Base-by-base conservation (phyloP, 306 rosid species). In the Trifolium pratense region DNA sequence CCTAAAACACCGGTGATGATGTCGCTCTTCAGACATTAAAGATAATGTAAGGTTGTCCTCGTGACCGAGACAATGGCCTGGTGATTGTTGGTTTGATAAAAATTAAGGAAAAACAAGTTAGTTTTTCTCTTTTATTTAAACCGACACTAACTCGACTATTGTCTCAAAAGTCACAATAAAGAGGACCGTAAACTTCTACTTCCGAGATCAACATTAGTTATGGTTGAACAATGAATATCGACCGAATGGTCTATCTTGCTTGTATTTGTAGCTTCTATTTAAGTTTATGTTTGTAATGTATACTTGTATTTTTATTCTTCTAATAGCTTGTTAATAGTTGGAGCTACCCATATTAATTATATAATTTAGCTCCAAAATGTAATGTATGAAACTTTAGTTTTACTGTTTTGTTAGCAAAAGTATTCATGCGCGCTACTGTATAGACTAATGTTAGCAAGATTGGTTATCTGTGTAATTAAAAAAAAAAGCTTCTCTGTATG, bases 221-320 rank as follows among this genome's bases (percentile, higher is more conserved):
- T 13, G 5, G 7, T 49, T 17, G 26, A 17, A 16, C 5, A 17
- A 32, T 32, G 7, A 5, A 32, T 32, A 32, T 34, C 20, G 31
- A 32, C 7, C 20, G 31, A 31, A 5, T 2, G 39, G 11, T 48
- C 5, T 0, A 34, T 6, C 39, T 34, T 34, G 1, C 31, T 25
- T 25, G 0, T 23, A 3, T 25, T 57, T 57, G 17, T 13, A 25
- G 29, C 6, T 6, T 34, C 39, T 6, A 51, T 62, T 58, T n/a
- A 34, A 20, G 31, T 58, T 71, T 71, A 42, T 37, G 17, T 7
- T 40, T 66, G 53, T 23, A 15, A 37, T 13, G 56, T 58, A 58
- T 58, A 26, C 18, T 56, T 58, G 10, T 57, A 25, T 0, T 10
- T 65, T 65, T 39, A 39, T 71, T 37, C 7, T 15, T 71, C 64